Evolutionary conservation across 208 protist species (phyloP), one percentile per base, ranked within the genome.

Genomic region (Acanthamoeba castellanii): DNA sequence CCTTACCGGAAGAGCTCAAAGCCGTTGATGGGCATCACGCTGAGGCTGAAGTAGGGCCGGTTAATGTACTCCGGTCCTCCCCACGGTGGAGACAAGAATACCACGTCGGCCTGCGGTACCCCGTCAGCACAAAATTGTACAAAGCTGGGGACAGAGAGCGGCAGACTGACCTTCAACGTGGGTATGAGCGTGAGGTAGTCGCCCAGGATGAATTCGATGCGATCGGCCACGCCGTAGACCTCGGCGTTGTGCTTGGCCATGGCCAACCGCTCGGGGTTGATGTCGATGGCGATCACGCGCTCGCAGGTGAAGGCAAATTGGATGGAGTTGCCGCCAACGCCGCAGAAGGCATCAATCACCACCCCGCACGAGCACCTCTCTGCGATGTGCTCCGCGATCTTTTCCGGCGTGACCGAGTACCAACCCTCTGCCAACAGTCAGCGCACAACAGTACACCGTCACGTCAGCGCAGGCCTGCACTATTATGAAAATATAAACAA

Each of bases 31-130:
- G 87, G 78, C 81, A 95, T 94, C 30, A 27, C 9, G 50, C 32
- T 18, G 1, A 95, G 68, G 70, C 72, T 78, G 37, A 97, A 98
- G 7, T 72, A 37, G 16, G 59, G 13, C n/a, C 55, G 52, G 16
- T 61, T 34, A 11, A 70, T 66, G 94, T 98, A 98, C 4, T 45
- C 92, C 7, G 97, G 97, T 16, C 98, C 98, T 47, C 98, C 98
- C 98, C 98, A 98, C 8, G 98, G 98, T 14, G 98, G 97, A 34
- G 97, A 98, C 3, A 98, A 74, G 82, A 98, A 98, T 1, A 98
- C 94, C 4, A 95, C 96, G 92, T 98, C 97, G 30, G 95, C 96
- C 92, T 97, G n/a, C 13, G 34, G 0, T 52, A 25, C 37, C 30
- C 34, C 13, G 55, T 22, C 55, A 37, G 87, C 66, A 37, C 30